phyloP scores from a whole-genome alignment of 176 grass and related monocot species.

The Musa itinerans region DNA sequence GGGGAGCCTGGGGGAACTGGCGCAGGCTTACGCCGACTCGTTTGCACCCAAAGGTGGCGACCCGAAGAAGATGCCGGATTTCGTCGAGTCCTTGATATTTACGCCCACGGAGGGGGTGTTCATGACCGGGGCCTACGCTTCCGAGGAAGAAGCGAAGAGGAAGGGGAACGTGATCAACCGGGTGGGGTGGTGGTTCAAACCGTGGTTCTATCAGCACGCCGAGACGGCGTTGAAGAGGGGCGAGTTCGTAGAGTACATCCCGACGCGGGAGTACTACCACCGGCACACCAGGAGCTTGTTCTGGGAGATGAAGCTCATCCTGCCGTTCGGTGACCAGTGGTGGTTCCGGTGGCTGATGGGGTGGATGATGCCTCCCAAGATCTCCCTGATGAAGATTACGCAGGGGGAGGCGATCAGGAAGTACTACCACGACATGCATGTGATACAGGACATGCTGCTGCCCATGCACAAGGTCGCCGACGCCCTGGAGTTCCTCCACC shows the following conservation, averaged over 20 bases:
- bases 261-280: slow-evolving; percentile 77
- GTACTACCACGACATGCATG: slow-evolving; percentile 91
- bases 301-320: slow-evolving; percentile 88
- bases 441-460: slow-evolving; percentile 79
- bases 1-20: slow-evolving; percentile 48
- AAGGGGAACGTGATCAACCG: slow-evolving; percentile 79
- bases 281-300: slow-evolving; percentile 79
- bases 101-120: slow-evolving; percentile 50
- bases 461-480: slow-evolving; percentile 83
- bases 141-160: slow-evolving; percentile 81
- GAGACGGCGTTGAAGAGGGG: slow-evolving; percentile 57
- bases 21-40: slow-evolving; percentile 35
- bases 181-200: slow-evolving; percentile 86
- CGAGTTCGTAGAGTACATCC: slow-evolving; percentile 88
- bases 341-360: slow-evolving; percentile 79
- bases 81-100: slow-evolving; percentile 77
- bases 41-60: slow-evolving; percentile 31
- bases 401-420: slow-evolving; percentile 80
- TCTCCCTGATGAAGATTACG: slow-evolving; percentile 86
- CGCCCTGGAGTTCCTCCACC: slow-evolving; percentile 62
- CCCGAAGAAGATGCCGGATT: slow-evolving; percentile 67
- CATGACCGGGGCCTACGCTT: slow-evolving; percentile 84
- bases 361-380: slow-evolving; percentile 88
- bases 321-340: slow-evolving; percentile 77
- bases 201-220: slow-evolving; percentile 88